These are phyloP conservation scores for Nemania diffusa DNA, from an alignment of 2,329 filamentous ascomycete species.

Conservation along the genomic window DNA sequence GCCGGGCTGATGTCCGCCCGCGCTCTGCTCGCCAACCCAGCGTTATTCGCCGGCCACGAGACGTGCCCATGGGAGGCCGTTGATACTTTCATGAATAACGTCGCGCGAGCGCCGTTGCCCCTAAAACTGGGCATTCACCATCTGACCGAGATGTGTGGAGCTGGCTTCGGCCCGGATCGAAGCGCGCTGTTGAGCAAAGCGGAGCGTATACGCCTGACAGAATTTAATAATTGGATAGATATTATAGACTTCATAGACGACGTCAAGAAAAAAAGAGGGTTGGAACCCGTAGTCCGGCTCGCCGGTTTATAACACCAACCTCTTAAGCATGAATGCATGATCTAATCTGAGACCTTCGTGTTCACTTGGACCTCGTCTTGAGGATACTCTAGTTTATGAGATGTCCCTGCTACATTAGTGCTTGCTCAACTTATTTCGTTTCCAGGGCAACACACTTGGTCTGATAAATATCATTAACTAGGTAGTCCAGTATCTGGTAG, in stretches of 20 bases:
- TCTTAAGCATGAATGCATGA: not conserved
- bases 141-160: conserved; percentile 72
- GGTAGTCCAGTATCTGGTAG: too few species aligned
- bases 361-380: too few species aligned
- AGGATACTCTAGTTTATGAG: too few species aligned
- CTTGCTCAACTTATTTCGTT: too few species aligned
- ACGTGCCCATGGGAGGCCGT: conserved; percentile 71
- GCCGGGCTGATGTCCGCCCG: conserved; percentile 76
- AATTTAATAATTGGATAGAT: conserved; percentile 64
- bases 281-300: conserved; percentile 15
- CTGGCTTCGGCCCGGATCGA: conserved; percentile 66
- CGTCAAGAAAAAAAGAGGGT: conserved; percentile 32
- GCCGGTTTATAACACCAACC: not conserved
- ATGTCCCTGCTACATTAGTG: too few species aligned
- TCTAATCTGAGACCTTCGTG: too few species aligned
- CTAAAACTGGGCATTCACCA: conserved; percentile 74
- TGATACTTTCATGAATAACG: conserved; percentile 69
- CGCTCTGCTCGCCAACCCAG: conserved; percentile 74
- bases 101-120: conserved; percentile 67
- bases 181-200: conserved; percentile 65
- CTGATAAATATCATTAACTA: too few species aligned
- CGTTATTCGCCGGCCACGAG: conserved; percentile 68
- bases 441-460: too few species aligned
- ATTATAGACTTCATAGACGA: conserved; percentile 70
- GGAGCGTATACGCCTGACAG: conserved; percentile 63